phyloP scores from a whole-genome alignment of 23 red algal species.

The Gracilaria domingensis region DNA sequence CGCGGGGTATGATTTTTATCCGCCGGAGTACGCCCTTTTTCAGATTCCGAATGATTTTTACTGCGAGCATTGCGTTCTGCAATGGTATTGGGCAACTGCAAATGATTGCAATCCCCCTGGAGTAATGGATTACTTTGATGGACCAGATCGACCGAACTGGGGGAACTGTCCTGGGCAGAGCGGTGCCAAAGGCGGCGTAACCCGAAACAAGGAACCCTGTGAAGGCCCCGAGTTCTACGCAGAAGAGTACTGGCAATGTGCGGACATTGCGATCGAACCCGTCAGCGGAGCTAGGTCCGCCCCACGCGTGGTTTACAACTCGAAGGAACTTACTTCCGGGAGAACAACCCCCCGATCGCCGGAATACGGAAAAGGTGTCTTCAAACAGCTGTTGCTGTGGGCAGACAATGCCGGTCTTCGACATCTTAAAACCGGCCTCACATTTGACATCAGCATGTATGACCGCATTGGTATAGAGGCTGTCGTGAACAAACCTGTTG shows the following conservation, averaged over 20 bases:
- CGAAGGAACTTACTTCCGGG: neutral
- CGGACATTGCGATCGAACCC: conserved; percentile 46
- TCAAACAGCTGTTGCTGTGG: conserved; percentile 23
- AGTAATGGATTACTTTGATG: conserved; percentile 62
- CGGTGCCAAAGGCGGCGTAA: conserved; percentile 42
- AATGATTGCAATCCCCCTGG: conserved; percentile 76
- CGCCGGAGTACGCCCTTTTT: conserved; percentile 2
- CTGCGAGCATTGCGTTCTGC: conserved; percentile 78
- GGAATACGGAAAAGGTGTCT: neutral
- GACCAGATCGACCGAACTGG: conserved; percentile 35
- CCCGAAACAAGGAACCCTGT: conserved; percentile 3
- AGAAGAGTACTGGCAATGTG: conserved; percentile 66
- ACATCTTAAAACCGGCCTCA: neutral
- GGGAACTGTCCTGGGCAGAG: conserved; percentile 63
- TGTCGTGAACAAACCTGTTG: conserved; percentile 1
- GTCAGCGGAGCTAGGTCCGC: conserved; percentile 16
- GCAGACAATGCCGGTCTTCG: neutral
- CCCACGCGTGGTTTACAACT: neutral
- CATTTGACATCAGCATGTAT: conserved; percentile 23
- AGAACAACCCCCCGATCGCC: neutral
- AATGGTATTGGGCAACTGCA: conserved; percentile 70
- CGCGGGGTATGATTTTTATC: neutral
- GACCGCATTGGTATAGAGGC: conserved; percentile 28
- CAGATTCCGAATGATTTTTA: conserved; percentile 38
- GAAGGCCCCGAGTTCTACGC: neutral